Percentiles rank a stretch among this genome's conserved stretches.
These are phyloP conservation scores for Metschnikowia reukaufii DNA, from an alignment of 805 yeast species.

Conservation along the genomic window DNA sequence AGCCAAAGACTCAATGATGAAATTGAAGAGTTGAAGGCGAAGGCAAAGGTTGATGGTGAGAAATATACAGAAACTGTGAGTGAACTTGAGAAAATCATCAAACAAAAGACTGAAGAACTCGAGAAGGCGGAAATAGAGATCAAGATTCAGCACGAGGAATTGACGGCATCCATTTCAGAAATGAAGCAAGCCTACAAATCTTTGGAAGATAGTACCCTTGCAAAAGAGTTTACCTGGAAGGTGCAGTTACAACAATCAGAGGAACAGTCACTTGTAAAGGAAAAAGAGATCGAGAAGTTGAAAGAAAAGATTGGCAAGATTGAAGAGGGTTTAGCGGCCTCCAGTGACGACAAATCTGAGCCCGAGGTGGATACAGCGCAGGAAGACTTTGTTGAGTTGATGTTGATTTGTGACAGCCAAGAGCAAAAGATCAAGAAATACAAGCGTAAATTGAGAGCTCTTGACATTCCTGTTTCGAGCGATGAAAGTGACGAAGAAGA, in stretches of 20 bases:
- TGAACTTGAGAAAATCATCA: constrained; percentile 2
- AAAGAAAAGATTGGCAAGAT: constrained; percentile 1
- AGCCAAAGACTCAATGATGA: neutral
- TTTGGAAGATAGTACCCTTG: neutral
- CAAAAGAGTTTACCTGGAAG: neutral
- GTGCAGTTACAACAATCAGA: constrained; percentile 1
- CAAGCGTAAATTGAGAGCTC: constrained; percentile 47
- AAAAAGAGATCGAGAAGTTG: constrained; percentile 2
- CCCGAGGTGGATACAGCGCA: neutral
- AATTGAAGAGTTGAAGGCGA: neutral
- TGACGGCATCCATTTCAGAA: constrained; percentile 8
- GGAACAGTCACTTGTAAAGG: neutral
- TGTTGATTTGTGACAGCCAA: constrained; percentile 73
- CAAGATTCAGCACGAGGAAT: neutral
- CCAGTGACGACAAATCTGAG: too few species aligned
- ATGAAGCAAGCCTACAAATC: constrained; percentile 10
- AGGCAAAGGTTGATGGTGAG: neutral
- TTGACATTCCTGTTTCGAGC: constrained; percentile 65
- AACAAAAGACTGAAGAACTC: constrained; percentile 1
- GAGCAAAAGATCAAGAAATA: constrained; percentile 66
- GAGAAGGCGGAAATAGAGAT: neutral
- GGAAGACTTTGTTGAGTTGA: constrained; percentile 40
- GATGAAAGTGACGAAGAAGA: constrained; percentile 72
- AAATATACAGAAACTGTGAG: neutral
- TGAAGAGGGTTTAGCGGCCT: neutral